Percentiles rank a stretch among this genome's conserved stretches.
These are phyloP conservation scores for Verticillium nonalfalfae DNA, from an alignment of 2,329 filamentous ascomycete species.

Conservation along the genomic window DNA sequence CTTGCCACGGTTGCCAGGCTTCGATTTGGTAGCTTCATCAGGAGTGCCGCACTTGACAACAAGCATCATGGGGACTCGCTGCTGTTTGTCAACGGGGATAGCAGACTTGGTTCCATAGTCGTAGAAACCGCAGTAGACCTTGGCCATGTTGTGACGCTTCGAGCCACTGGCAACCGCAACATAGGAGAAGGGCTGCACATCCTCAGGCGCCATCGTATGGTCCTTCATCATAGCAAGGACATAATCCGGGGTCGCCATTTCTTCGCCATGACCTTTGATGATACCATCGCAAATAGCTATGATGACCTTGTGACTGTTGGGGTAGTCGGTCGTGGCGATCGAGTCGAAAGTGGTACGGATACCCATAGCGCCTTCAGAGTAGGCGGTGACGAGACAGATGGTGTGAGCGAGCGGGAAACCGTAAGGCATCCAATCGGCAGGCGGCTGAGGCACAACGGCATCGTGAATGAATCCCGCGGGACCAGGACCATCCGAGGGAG, in stretches of 20 bases:
- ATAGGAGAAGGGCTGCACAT: constrained; percentile 89
- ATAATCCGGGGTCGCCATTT: constrained; percentile 81
- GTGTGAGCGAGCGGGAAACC: constrained; percentile 90
- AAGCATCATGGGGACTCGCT: constrained; percentile 95
- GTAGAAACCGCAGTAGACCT: constrained; percentile 97
- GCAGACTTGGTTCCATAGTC: constrained; percentile 80
- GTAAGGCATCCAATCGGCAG: constrained; percentile 95
- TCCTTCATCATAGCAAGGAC: constrained; percentile 93
- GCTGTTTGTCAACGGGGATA: constrained; percentile 81
- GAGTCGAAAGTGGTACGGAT: constrained; percentile 93
- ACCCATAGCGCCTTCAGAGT: constrained; percentile 91
- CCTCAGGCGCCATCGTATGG: constrained; percentile 68
- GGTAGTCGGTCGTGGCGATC: constrained; percentile 95
- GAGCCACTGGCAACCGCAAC: constrained; percentile 93
- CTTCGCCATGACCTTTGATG: constrained; percentile 92
- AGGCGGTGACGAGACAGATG: constrained; percentile 92
- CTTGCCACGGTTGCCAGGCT: constrained; percentile 96
- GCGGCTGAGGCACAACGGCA: constrained; percentile 90
- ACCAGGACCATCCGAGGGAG: constrained; percentile 62
- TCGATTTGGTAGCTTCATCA: constrained; percentile 71
- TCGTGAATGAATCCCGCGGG: constrained; percentile 96
- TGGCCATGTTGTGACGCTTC: constrained; percentile 99
- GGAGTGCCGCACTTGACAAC: constrained; percentile 94
- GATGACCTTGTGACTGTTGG: constrained; percentile 97
- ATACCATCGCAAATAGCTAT: constrained; percentile 95